A percentile compares a stretch with the other conserved stretches of the same genome.
Evolutionary conservation across 1,284 basidiomycete genomes (phyloP).

Genomic region (Ceratobasidium sp.): DNA sequence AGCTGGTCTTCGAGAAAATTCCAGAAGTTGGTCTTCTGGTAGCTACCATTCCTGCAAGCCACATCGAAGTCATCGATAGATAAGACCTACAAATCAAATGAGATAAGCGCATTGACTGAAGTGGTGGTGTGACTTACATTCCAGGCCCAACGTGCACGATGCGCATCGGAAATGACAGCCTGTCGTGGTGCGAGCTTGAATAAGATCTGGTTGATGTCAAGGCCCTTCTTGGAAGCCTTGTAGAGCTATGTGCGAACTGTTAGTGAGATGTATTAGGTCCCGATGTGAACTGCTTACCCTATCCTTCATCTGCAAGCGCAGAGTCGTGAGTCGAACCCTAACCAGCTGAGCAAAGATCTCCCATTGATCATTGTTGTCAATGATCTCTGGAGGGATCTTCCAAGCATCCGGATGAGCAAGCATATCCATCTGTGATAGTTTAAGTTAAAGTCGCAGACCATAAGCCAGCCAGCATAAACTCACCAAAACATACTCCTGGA

Average conservation of each 20-base stretch:
- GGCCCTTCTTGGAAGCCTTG: background rate
- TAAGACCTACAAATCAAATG: too few relatives aligned
- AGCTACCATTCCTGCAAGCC: too few relatives aligned
- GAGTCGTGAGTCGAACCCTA: background rate
- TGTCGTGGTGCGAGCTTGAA: background rate
- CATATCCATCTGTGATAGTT: background rate
- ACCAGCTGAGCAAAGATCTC: background rate
- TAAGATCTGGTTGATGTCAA: background rate
- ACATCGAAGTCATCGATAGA: too few relatives aligned
- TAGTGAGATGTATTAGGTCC: too few relatives aligned
- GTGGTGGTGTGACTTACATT: background rate
- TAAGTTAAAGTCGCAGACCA: background rate
- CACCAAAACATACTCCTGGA: slow-evolving; percentile 13
- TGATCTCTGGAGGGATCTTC: background rate
- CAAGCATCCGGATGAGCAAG: background rate
- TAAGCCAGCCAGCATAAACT: background rate
- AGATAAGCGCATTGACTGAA: too few relatives aligned
- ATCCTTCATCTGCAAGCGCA: background rate
- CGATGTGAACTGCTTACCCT: background rate
- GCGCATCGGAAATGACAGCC: background rate
- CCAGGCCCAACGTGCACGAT: slow-evolving; percentile 3
- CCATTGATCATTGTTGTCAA: slow-evolving; percentile 1
- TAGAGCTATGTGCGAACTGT: background rate
- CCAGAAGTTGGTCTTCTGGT: background rate
- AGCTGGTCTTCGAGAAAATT: background rate